Base-by-base conservation (phyloP, 495 filamentous ascomycete genomes). In the Penicillium samsonianum region DNA sequence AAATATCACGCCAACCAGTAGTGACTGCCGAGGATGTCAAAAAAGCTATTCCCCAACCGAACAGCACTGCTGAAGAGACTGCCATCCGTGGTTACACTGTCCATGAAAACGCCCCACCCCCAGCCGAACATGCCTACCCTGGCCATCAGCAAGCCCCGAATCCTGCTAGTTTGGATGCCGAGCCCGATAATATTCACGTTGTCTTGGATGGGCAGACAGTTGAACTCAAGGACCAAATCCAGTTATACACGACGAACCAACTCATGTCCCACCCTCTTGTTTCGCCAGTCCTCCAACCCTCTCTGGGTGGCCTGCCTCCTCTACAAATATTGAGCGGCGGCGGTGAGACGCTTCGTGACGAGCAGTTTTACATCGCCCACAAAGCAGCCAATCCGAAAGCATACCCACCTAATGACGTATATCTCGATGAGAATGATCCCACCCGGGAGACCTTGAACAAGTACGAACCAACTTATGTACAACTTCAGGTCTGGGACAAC, bases 401-500 rank as follows among this genome's bases (percentile, higher is more conserved):
- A 44, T 96, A 92, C 63, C 82, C 85, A 1, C 91, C 90, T 0
- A 77, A 81, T 14, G 83, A 90, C 33, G 75, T 75, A 0, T 78
- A 86, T 53, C 76, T 93, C 30, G 76, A 86, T 38, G 87, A 91
- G 40, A 68, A 82, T 41, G 86, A 85, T 2, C 82, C 87, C 16
- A 65, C 79, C 16, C 70, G 75, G 49, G 72, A 73, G n/a, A 71
- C 56, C 9, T 61, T 95, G 17, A 70, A 79, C 23, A 84, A 82
- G 38, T 94, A 88, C 65, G 81, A 82, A 33, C 88, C 90, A 3
- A 98, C 93, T 0, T 86, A 96, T 65, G 93, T 98, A 9, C 91
- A 96, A 68, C 77, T 98, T n/a, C 93, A 98, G 70, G 88, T 98
- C 7, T 97, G 93, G 90, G 93, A 97, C 30, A 85, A 96, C 65